phyloP scores from a whole-genome alignment of 2,329 filamentous ascomycete species.

The Tolypocladium cylindrosporum region DNA sequence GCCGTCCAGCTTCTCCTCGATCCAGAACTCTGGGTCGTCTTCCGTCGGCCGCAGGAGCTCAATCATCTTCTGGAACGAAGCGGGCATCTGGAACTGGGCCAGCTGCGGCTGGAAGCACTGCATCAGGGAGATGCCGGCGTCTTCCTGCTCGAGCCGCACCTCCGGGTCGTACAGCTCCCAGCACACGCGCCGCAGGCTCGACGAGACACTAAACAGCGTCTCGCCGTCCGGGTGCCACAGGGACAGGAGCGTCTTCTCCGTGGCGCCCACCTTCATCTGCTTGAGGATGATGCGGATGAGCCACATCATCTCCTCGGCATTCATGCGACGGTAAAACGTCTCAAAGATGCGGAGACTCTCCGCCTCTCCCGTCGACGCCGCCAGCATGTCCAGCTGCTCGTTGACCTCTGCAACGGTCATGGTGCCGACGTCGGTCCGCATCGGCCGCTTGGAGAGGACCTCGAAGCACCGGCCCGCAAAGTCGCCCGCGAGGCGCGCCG shows the following conservation, averaged over 20 bases:
- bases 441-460: conserved; percentile 72
- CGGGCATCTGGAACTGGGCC: conserved; percentile 80
- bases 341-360: conserved; percentile 74
- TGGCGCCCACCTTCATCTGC: conserved; percentile 64
- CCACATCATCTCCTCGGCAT: conserved; percentile 88
- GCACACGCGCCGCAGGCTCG: conserved; percentile 80
- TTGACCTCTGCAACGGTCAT: conserved; percentile 91
- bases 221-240: conserved; percentile 74
- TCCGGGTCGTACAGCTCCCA: conserved; percentile 80
- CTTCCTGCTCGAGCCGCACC: conserved; percentile 63
- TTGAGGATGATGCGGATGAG: conserved; percentile 86
- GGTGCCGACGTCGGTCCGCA: conserved; percentile 61
- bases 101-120: conserved; percentile 95
- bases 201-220: conserved; percentile 78
- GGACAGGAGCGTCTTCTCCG: conserved; percentile 80
- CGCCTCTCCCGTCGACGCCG: conserved; percentile 67
- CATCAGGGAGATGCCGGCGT: conserved; percentile 72
- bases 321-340: conserved; percentile 83
- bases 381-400: conserved; percentile 67
- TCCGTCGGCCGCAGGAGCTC: conserved; percentile 53
- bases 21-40: conserved; percentile 77
- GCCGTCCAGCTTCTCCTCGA: conserved; percentile 95
- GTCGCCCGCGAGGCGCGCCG: conserved; percentile 67
- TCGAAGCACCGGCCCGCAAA: conserved; percentile 87
- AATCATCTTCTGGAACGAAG: conserved; percentile 69